These are phyloP conservation scores for Calonectria montana DNA, from an alignment of 2,329 filamentous ascomycete species.

Conservation along the genomic window DNA sequence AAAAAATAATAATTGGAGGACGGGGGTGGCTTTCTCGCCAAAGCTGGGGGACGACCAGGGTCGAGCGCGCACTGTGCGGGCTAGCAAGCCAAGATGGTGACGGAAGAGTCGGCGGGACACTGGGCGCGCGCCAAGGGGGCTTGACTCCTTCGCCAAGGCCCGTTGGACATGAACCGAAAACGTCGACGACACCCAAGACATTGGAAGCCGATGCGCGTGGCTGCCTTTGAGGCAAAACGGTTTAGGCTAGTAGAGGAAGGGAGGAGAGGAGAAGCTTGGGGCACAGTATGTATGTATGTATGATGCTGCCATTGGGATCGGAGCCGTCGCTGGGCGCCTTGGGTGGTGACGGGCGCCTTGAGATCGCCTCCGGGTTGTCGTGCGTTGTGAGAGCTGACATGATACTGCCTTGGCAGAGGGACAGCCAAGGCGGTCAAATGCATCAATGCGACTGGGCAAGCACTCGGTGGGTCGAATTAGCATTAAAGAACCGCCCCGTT, in stretches of 20 bases:
- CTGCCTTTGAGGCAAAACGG: not conserved
- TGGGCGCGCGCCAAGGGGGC: not conserved
- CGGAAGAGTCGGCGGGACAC: not conserved
- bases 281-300: not conserved
- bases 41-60: not conserved
- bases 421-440: constrained; percentile 4
- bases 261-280: not conserved
- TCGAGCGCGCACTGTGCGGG: not conserved
- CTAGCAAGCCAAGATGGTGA: not conserved
- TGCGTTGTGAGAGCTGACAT: not conserved
- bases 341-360: not conserved
- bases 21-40: not conserved
- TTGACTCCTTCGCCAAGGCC: not conserved
- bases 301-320: not conserved
- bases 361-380: not conserved
- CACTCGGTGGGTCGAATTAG: constrained; percentile 3
- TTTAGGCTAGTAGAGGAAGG: not conserved
- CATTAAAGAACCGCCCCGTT: not conserved
- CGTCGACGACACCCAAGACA: not conserved
- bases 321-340: not conserved
- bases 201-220: not conserved
- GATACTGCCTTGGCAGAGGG: not conserved
- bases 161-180: not conserved
- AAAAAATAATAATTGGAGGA: not conserved
- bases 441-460: not conserved